These are phyloP conservation scores for Heritiera fomes DNA, from an alignment of 345 rosid genomes.

Conservation along the genomic window DNA sequence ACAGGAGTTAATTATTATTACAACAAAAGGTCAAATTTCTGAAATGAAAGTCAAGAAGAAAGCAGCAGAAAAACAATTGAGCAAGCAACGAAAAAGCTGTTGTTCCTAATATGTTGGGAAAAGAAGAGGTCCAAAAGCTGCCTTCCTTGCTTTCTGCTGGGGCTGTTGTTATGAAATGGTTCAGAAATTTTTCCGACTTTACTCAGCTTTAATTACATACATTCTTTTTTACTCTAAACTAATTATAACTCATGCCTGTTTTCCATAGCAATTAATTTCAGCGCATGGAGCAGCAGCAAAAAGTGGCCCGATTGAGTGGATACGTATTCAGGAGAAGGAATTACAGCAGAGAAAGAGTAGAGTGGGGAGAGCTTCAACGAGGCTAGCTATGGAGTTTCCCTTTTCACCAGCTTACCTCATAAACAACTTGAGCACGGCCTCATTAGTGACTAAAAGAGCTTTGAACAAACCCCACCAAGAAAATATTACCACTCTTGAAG, in stretches of 20 bases:
- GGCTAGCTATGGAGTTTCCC: constrained; percentile 29
- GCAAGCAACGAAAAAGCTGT: constrained; percentile 20
- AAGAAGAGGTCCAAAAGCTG: constrained; percentile 35
- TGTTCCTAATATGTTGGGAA: constrained; percentile 29
- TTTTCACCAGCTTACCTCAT: constrained; percentile 18
- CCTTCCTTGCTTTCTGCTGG: constrained; percentile 34
- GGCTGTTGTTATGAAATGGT: constrained; percentile 22
- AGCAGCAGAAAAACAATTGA: not conserved
- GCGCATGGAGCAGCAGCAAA: constrained; percentile 25
- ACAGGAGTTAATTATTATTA: constrained; percentile 8
- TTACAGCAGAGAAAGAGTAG: constrained; percentile 27
- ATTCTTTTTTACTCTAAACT: not conserved
- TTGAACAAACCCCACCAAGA: constrained; percentile 18
- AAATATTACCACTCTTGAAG: constrained; percentile 17
- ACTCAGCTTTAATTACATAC: not conserved
- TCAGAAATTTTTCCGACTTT: constrained; percentile 21
- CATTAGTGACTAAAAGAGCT: not conserved
- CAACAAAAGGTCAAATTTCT: constrained; percentile 1
- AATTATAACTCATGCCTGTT: not conserved
- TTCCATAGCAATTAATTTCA: constrained; percentile 27
- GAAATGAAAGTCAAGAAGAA: constrained; percentile 24
- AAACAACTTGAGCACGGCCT: constrained; percentile 19
- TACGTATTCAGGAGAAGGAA: constrained; percentile 33
- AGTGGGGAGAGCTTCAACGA: constrained; percentile 21
- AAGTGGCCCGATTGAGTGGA: constrained; percentile 31